A percentile compares a stretch with the other conserved stretches of the same genome.
phyloP scores from a whole-genome alignment of 805 yeast species.

The Pichia rugopelliculosa region DNA sequence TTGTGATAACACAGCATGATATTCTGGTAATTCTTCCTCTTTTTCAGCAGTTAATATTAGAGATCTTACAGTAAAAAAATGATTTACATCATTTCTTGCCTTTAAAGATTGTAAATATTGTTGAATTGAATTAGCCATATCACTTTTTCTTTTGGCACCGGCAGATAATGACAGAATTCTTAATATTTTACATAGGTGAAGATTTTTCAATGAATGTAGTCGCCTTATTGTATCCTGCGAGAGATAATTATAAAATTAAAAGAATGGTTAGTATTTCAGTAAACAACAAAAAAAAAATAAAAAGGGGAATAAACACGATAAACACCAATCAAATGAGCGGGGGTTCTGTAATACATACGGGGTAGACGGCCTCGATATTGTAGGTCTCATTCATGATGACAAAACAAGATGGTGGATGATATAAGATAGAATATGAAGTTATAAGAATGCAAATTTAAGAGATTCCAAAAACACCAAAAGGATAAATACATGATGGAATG shows the following conservation, averaged over 20 bases:
- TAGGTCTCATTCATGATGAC: background rate
- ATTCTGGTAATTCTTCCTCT: conserved; percentile 5
- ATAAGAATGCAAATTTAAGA: too few species aligned
- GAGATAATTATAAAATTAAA: background rate
- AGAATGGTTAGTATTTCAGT: background rate
- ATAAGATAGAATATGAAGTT: too few species aligned
- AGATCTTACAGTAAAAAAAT: conserved; percentile 38
- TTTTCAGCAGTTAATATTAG: conserved; percentile 33
- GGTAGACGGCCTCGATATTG: background rate
- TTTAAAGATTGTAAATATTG: conserved; percentile 5
- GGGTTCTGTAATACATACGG: background rate
- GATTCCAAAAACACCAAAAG: background rate
- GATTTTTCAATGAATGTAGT: background rate
- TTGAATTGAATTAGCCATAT: conserved; percentile 5
- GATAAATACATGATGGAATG: too few species aligned
- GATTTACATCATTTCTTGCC: conserved; percentile 31
- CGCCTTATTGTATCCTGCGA: background rate
- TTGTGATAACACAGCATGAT: background rate
- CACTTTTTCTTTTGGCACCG: conserved; percentile 1
- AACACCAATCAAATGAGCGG: background rate
- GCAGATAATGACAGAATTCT: background rate
- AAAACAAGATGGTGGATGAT: too few species aligned
- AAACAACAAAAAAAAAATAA: background rate
- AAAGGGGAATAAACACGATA: background rate
- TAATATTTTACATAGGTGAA: background rate